Evolutionary conservation across 495 filamentous ascomycete genomes (phyloP), one percentile per base, ranked within the genome.

Genomic region (Talaromyces borbonicus): DNA sequence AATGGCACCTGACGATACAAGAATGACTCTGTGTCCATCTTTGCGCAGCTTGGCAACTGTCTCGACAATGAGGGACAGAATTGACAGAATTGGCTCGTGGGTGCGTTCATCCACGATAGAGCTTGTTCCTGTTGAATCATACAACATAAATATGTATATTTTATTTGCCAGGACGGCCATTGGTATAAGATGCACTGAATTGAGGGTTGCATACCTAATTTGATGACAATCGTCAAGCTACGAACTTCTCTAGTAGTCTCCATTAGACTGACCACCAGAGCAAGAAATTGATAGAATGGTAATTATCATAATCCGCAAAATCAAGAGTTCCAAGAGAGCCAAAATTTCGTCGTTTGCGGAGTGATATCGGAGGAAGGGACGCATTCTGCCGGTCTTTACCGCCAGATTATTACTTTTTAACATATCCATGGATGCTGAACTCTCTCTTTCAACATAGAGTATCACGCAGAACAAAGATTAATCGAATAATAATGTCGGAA

Each of bases 61-160:
- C 62, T 97, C 89, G 27, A 95, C 92, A 52, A 98, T 95, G 41
- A 85, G 66, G 43, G 83, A 85, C 42, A 98, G 67, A 47, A 87
- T 94, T 7, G 89, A 93, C 16, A 97, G 73, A 24, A 95, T 78
- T n/a, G 93, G 93, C 51, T 95, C 84, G 65, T 97, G 92, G n/a
- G 85, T 95, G 53, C 81, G 87, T 59, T 98, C 92, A 62, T 96
- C 85, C 41, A 97, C 92, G 52, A 98, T 96, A 11, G 92, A 98
- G 65, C 88, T 95, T 19, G 92, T 96, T 52, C 92, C 92, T 98
- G 18, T 12, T 35, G 31, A 25, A 9, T 38, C 18, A 45, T 12
- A 24, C 8, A 43, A 11, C 26, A 8, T 26, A 24, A 43, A 24
- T 24, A 43, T 23, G 8, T 43, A 43, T 9, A 22, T 23, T 16